phyloP scores from a whole-genome alignment of 2,329 filamentous ascomycete genomes.

The Pezicula rhizophila region DNA sequence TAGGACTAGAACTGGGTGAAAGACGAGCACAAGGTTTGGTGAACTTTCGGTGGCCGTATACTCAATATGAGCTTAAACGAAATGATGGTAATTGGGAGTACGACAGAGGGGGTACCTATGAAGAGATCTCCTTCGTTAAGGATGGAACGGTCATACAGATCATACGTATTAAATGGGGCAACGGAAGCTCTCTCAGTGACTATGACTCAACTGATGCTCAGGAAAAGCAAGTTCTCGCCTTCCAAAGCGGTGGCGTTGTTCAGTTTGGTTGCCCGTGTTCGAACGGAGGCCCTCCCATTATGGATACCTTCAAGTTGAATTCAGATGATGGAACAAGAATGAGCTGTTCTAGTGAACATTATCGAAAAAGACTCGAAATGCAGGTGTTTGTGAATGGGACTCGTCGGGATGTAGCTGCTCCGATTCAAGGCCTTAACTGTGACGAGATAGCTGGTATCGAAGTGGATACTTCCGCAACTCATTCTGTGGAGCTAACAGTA shows the following conservation, averaged over 20 bases:
- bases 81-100: constrained; percentile 3
- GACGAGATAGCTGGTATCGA: constrained; percentile 6
- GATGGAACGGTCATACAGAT: constrained; percentile 12
- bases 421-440: constrained; percentile 1
- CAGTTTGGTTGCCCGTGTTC: constrained; percentile 17
- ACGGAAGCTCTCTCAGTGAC: constrained; percentile 12
- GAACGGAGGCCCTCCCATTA: constrained; percentile 9
- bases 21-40: constrained; percentile 12
- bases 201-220: constrained; percentile 4
- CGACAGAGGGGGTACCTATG: constrained; percentile 7
- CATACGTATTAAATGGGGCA: constrained; percentile 12
- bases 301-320: constrained; percentile 6
- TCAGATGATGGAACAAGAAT: constrained; percentile 1
- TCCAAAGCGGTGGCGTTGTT: constrained; percentile 11
- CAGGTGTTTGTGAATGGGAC: constrained; percentile 8
- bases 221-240: constrained; percentile 4
- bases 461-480: constrained; percentile 6
- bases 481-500: constrained; percentile 6
- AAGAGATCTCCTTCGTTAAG: constrained; percentile 14
- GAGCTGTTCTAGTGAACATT: constrained; percentile 8
- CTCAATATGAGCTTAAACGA: constrained; percentile 9
- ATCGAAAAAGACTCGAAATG: constrained; percentile 10
- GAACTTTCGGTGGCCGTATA: constrained; percentile 17
- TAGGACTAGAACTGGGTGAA: constrained; percentile 11
- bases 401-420: constrained; percentile 1